Percentiles rank a stretch among this genome's conserved stretches.
These are phyloP conservation scores for Novymonas esmeraldas DNA, from an alignment of 208 protist genomes.

Conservation along the genomic window DNA sequence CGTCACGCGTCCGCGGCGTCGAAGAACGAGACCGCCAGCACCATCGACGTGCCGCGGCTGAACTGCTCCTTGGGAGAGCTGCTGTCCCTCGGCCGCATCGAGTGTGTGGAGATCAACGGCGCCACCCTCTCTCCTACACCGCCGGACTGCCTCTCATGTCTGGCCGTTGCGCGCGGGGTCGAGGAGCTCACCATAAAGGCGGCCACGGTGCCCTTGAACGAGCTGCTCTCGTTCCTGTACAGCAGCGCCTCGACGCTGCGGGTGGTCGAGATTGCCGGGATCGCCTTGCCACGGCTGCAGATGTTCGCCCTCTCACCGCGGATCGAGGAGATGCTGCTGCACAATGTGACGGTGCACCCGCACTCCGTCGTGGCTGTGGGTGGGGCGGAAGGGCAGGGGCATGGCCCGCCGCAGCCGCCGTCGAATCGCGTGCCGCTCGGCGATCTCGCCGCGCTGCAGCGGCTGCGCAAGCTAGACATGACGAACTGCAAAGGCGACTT, in stretches of 20 bases:
- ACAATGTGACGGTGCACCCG: conserved; percentile 21
- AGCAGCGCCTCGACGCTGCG: conserved; percentile 22
- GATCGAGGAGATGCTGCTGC: conserved; percentile 28
- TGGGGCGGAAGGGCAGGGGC: not conserved
- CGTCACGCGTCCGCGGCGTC: conserved; percentile 8
- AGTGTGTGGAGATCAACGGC: conserved; percentile 22
- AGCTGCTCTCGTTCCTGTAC: conserved; percentile 29
- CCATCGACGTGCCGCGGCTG: conserved; percentile 8
- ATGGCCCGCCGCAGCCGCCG: not conserved
- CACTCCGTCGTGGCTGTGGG: conserved; percentile 13
- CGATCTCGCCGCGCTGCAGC: conserved; percentile 11
- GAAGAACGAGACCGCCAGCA: conserved; percentile 9
- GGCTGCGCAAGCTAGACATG: conserved; percentile 23
- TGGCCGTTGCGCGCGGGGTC: conserved; percentile 11
- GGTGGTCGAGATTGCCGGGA: conserved; percentile 18
- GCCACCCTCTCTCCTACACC: conserved; percentile 14
- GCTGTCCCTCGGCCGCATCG: conserved; percentile 24
- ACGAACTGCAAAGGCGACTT: conserved; percentile 14
- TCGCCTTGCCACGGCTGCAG: conserved; percentile 27
- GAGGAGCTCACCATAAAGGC: conserved; percentile 26
- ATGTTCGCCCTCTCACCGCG: conserved; percentile 23
- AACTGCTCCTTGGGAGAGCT: conserved; percentile 29
- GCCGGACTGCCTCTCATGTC: conserved; percentile 12
- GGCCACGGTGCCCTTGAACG: conserved; percentile 16
- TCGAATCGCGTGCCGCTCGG: conserved; percentile 20